These are phyloP conservation scores for Botryotinia globosa DNA, from an alignment of 2,329 filamentous ascomycete genomes.

Conservation along the genomic window DNA sequence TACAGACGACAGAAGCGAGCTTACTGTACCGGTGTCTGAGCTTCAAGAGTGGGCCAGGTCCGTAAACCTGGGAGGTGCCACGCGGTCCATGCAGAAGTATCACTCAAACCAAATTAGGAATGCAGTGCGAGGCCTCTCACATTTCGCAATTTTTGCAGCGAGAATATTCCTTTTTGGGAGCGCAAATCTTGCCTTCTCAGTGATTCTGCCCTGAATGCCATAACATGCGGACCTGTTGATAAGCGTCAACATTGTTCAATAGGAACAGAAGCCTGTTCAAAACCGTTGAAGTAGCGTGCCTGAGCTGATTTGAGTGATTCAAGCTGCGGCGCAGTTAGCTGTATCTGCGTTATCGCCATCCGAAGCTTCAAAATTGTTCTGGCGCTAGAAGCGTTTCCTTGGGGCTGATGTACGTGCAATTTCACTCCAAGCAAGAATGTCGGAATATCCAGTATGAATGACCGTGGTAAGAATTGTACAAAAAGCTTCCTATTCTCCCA, in stretches of 20 bases:
- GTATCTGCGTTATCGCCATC: not conserved
- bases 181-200: not conserved
- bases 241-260: not conserved
- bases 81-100: not conserved
- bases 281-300: not conserved
- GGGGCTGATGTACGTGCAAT: not conserved
- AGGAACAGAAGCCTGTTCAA: not conserved
- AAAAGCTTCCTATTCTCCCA: not conserved
- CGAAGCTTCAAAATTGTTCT: not conserved
- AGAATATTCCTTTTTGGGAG: not conserved
- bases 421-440: not conserved
- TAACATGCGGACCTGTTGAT: not conserved
- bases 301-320: not conserved
- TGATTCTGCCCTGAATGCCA: not conserved
- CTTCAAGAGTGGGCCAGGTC: not conserved
- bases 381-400: not conserved
- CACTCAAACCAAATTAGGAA: not conserved
- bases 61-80: not conserved
- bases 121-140: slow-evolving; percentile 3
- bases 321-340: not conserved
- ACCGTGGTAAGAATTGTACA: not conserved
- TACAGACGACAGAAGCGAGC: not conserved
- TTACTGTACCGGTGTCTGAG: not conserved
- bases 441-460: not conserved
- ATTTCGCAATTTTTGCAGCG: not conserved